A percentile compares a stretch with the other conserved stretches of the same genome.
Conservation (phyloP, 2,329 filamentous ascomycete genomes). For the Orbilia blumenaviensis region DNA sequence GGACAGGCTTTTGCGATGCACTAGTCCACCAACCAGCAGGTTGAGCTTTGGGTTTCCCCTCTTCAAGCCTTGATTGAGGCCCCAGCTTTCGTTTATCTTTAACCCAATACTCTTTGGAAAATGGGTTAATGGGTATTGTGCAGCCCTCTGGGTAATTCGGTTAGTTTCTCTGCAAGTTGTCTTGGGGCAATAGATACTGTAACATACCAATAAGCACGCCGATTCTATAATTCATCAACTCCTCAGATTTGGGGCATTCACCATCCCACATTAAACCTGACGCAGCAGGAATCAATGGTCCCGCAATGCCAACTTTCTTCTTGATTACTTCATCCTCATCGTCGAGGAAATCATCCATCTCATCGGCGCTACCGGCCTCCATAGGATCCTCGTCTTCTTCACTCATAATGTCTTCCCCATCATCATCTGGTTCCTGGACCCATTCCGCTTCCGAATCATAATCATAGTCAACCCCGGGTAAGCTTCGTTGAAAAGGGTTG, state of each 20-base stretch:
- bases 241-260: constrained; percentile 64
- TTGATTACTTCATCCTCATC: constrained; percentile 78
- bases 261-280: constrained; percentile 85
- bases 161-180: background rate
- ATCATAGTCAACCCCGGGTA: constrained; percentile 76
- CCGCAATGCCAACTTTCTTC: constrained; percentile 73
- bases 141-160: constrained; percentile 42
- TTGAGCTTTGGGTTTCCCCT: background rate
- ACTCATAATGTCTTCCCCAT: constrained; percentile 72
- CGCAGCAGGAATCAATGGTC: constrained; percentile 72
- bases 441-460: constrained; percentile 88
- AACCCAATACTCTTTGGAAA: constrained; percentile 81
- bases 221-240: constrained; percentile 72
- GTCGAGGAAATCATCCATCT: constrained; percentile 89
- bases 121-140: constrained; percentile 76
- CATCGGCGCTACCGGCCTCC: constrained; percentile 75
- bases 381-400: constrained; percentile 72
- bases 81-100: background rate
- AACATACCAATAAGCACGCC: constrained; percentile 76
- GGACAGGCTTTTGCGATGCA: too few species aligned
- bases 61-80: background rate
- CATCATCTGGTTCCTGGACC: constrained; percentile 76
- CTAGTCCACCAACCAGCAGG: background rate
- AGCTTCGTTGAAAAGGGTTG: constrained; percentile 66
- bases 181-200: background rate